Evolutionary conservation across 176 grass and related monocot species (phyloP), one percentile per base, ranked within the genome.

Genomic region (bread wheat (Triticum aestivum)): DNA sequence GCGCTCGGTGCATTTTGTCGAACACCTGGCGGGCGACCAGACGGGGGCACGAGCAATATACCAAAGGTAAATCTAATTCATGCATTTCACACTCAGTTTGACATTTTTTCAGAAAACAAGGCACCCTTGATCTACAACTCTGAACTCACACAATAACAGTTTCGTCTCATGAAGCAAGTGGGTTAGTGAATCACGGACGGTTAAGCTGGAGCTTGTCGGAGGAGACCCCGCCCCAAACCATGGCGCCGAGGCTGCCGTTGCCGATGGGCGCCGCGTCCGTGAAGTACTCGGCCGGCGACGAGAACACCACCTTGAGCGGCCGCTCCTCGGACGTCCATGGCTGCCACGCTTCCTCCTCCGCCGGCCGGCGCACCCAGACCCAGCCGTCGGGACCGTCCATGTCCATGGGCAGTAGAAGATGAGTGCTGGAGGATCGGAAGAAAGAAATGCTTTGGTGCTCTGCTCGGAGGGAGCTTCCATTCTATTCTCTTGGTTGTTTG

Each of bases 171-270:
- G 56, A 59, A 59, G 7, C 5, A 59, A 9, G 56, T 59, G 56
- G 51, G 56, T 59, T 59, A 59, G 56, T 9, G 56, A 59, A 59
- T 59, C 56, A 13, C 70, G 63, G 89, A 98, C 95, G 87, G 85
- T 98, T 98, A 47, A 98, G 91, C 45, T 95, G 95, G 83, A 98
- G 83, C 79, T 88, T 95, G 85, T 98, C 95, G 49, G 85, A 82
- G 51, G 56, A 45, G 83, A 98, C 88, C 61, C 91, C 89, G 61
- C 95, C 95, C 95, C 95, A 98, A 20, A 98, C 77, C 93, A 95
- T 88, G 77, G 85, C 93, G 3, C 93, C 91, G 33, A 98, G 93
- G 61, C 83, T 73, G 47, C 93, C 93, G 30, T 95, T 98, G 18
- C 95, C 93, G 87, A 98, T 87, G 14, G 93, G 93, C 8, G 73